Base-by-base conservation (phyloP, 495 filamentous ascomycete genomes). In the Aspergillus affinis region DNA sequence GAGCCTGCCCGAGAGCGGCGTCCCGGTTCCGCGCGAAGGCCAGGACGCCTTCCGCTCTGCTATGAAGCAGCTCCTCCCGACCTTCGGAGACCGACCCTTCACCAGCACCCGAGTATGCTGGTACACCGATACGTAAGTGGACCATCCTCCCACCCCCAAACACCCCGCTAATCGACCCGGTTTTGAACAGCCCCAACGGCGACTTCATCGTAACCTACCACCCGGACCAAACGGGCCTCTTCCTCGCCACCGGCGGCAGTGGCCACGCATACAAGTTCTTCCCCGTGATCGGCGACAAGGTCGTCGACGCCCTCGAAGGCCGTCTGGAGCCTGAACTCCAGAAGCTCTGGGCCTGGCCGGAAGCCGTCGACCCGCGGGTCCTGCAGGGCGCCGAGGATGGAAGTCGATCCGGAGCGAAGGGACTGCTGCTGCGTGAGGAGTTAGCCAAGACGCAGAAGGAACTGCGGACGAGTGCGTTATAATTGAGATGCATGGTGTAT, bases 261-360 rank as follows among this genome's bases (percentile, higher is more conserved):
- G 92, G 92, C 2, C 93, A 97, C 70, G 92, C 71, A 4, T 96
- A 88, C 77, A 96, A 96, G 70, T 96, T 96, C 71, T 72, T 96
- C 71, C 92, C 92, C 2, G 86, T 96, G 17, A 72, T 96, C 13
- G 92, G 93, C 15, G 88, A 90, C 55, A 86, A 86, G 68, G 81
- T 96, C 48, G 86, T 87, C 13, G 86, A 91, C 64, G 82, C 84
- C 27, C 68, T 96, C 23, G 76, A 83, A 68, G 78, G 83, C 2
- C 72, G 72, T 7, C 77, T 84, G 36, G 84, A 85, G 1, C 69
- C 72, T 7, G 83, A 85, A 66, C 82, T 92, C 55, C 67, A 65
- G 26, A 69, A 79, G 19, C 82, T 90, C 66, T 96, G 92, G 92
- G 69, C 65, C 48, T 95, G 90, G 91, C 76, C 75, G 51, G 69